phyloP scores from a whole-genome alignment of 352 stramenopile species.

The Globisporangium megalacanthum region DNA sequence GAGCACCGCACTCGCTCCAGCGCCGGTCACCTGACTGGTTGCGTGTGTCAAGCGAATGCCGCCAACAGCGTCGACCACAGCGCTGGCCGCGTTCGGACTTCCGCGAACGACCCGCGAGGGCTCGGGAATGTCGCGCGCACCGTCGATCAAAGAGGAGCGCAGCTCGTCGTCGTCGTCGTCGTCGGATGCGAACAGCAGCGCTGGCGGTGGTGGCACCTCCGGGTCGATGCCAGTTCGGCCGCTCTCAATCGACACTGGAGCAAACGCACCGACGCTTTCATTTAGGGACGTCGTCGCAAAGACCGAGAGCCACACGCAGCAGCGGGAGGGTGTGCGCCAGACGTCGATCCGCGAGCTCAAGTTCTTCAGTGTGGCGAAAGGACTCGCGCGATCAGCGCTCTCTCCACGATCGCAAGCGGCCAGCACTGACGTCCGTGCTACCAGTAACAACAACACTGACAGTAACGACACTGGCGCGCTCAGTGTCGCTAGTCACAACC shows the following conservation, averaged over 20 bases:
- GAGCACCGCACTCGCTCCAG: too few relatives aligned
- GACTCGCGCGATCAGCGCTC: constrained; percentile 2
- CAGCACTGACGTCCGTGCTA: background rate
- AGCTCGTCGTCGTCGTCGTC: constrained; percentile 6
- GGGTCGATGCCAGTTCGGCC: background rate
- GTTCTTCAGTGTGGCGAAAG: constrained; percentile 7
- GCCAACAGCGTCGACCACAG: background rate
- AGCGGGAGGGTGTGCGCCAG: constrained; percentile 3
- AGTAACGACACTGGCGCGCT: background rate
- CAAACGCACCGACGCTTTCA: background rate
- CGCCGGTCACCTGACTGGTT: too few relatives aligned
- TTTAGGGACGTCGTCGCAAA: constrained; percentile 2
- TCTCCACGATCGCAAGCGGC: constrained; percentile 6
- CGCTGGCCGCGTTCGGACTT: background rate
- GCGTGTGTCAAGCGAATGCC: background rate
- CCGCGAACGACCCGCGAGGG: background rate
- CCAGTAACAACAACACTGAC: background rate
- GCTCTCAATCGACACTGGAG: constrained; percentile 1
- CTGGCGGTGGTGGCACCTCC: background rate
- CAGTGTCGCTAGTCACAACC: too few relatives aligned
- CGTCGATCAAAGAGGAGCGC: constrained; percentile 3
- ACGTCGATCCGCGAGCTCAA: constrained; percentile 8
- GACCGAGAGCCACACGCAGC: background rate
- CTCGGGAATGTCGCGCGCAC: background rate
- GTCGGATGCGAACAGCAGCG: background rate